Evolutionary conservation across 1,139 yeast genomes (phyloP), one percentile per base, ranked within the genome.

Genomic region (Suhomyces ambrosiae): DNA sequence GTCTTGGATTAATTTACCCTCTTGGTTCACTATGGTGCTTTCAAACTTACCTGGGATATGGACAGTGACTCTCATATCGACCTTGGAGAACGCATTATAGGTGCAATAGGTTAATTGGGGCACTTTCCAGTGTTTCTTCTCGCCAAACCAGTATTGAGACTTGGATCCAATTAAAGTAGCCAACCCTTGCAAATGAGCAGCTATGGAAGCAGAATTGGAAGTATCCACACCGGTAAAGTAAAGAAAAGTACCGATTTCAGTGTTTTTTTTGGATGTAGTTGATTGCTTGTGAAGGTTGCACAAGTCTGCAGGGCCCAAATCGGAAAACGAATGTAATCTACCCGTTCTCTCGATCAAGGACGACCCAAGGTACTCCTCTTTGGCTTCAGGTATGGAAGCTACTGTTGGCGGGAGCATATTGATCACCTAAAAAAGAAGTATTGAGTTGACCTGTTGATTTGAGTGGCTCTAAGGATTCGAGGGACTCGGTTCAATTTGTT

Each of bases 291-390:
- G 76, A 38, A 80, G 66, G 54, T 86, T 95, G 35, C 95, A 86
- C 47, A 92, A 69, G 65, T 92, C 97, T 5, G 96, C 90, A 0
- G 96, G 96, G 0, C 98, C 98, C 37, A 92, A 61, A 40, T 78
- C 83, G 30, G 41, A 46, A 41, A 71, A 68, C 15, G 71, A 58
- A 38, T 66, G 72, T 34, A 78, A 56, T 38, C 81, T 67, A 26
- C 76, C 62, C 1, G 82, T 75, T 47, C 83, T 61, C 52, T 76
- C 81, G 27, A 68, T 64, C 25, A 78, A 54, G 2, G 79, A 71
- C 21, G 76, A 65, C 11, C 80, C 80, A 26, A 69, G 61, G 46
- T 66, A 65, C 42, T 71, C 77, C 49, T 78, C 82, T 35, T 68
- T 64, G 28, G 78, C 82, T 58, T 71, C 77, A 19, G 77, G 77